Percentiles rank a stretch among this genome's conserved stretches.
Evolutionary conservation across 2,329 filamentous ascomycete species (phyloP).

Genomic region (Pyrenochaeta sp.): DNA sequence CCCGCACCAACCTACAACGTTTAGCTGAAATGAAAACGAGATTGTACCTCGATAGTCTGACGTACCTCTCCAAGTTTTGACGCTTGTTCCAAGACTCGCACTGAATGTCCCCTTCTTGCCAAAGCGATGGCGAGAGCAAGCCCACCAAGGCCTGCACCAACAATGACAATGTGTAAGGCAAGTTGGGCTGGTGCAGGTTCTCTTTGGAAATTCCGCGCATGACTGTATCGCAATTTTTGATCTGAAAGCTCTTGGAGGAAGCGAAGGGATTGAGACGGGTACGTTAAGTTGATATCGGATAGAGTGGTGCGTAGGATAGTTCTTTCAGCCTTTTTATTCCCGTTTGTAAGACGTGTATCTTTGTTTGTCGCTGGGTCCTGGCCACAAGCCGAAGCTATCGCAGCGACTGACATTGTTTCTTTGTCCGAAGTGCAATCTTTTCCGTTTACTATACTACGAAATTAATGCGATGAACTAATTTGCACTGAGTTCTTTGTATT

Average conservation of each 20-base stretch:
- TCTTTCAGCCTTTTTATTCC: no score
- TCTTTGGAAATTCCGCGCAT: no score
- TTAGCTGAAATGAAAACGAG: not conserved
- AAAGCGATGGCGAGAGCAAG: constrained; percentile 58
- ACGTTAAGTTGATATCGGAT: not conserved
- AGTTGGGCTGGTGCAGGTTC: not conserved
- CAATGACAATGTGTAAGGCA: constrained; percentile 41
- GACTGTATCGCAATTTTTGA: no score
- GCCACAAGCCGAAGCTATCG: no score
- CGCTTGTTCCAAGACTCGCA: constrained; percentile 18
- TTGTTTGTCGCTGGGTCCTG: no score
- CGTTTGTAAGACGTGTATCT: no score
- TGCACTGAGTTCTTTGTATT: no score
- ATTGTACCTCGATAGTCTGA: not conserved
- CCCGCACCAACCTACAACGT: constrained; percentile 15
- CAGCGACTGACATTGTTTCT: no score
- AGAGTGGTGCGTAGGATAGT: not conserved
- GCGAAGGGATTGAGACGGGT: constrained; percentile 9
- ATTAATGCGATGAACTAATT: no score
- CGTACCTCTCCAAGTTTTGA: constrained; percentile 47
- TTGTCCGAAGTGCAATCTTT: no score
- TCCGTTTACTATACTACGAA: no score
- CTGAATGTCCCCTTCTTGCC: constrained; percentile 19
- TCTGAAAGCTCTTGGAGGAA: constrained; percentile 5
- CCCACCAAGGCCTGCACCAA: constrained; percentile 52